Percentiles rank a stretch among this genome's conserved stretches.
These are phyloP conservation scores for Phialophora verrucosa DNA, from an alignment of 2,329 filamentous ascomycete genomes.

Conservation along the genomic window DNA sequence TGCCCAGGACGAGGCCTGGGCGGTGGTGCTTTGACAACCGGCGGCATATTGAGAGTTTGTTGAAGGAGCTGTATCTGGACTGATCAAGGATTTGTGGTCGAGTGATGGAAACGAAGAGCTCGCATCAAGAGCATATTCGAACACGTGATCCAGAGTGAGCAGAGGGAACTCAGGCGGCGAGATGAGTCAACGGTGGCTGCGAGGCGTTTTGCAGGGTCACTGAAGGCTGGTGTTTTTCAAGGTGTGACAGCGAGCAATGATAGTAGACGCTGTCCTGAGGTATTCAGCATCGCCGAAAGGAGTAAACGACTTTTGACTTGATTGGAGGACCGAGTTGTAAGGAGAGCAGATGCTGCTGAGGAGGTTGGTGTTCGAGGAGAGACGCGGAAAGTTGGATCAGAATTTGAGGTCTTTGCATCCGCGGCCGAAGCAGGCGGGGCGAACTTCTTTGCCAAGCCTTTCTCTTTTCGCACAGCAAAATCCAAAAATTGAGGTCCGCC, in stretches of 20 bases:
- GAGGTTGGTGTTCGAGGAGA: slow-evolving; percentile 9
- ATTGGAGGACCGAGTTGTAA: slow-evolving; percentile 22
- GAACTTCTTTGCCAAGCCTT: slow-evolving; percentile 6
- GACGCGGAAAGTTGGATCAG: slow-evolving; percentile 27
- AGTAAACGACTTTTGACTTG: slow-evolving; percentile 18
- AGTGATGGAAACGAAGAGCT: not conserved
- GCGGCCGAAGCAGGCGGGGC: slow-evolving; percentile 6
- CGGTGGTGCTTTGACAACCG: slow-evolving; percentile 24
- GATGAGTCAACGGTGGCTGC: not conserved
- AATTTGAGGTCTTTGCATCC: not conserved
- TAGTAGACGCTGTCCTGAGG: slow-evolving; percentile 12
- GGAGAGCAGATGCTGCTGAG: slow-evolving; percentile 8
- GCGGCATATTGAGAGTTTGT: slow-evolving; percentile 17
- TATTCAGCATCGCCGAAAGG: slow-evolving; percentile 21
- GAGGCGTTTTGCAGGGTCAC: not conserved
- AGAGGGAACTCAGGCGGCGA: slow-evolving; percentile 5
- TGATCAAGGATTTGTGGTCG: slow-evolving; percentile 6
- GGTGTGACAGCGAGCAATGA: not conserved
- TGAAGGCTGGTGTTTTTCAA: not conserved
- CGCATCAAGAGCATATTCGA: slow-evolving; percentile 22
- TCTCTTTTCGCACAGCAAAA: not conserved
- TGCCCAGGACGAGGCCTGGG: slow-evolving; percentile 30
- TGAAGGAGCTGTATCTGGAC: not conserved
- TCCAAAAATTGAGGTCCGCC: slow-evolving; percentile 1
- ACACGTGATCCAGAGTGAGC: slow-evolving; percentile 24